Percentiles rank a stretch among this genome's conserved stretches.
Conservation (phyloP, 31 red algal species). For the Asparagopsis taxiformis region DNA sequence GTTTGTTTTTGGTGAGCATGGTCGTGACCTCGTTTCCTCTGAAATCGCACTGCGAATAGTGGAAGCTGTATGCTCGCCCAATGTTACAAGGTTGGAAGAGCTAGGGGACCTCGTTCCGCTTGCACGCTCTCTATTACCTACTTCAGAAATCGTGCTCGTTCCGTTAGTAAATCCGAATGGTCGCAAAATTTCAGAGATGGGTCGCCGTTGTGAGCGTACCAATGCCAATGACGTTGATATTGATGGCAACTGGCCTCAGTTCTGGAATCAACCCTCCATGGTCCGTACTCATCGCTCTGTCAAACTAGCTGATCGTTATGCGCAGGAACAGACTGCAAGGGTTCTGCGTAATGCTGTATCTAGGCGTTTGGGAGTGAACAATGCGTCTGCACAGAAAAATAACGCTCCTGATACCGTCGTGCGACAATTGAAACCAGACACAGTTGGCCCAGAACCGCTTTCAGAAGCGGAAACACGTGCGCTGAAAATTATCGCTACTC, state of each 20-base stretch:
- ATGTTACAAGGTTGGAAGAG: background rate
- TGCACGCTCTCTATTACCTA: background rate
- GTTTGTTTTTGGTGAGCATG: constrained; percentile 80
- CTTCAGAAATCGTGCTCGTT: constrained; percentile 46
- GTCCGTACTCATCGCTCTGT: too few relatives aligned
- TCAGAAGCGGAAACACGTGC: constrained; percentile 69
- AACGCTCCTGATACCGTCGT: background rate
- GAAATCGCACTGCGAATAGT: constrained; percentile 67
- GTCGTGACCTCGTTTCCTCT: constrained; percentile 72
- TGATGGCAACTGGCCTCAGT: constrained; percentile 70
- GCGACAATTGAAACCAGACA: background rate
- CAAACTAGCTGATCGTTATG: too few relatives aligned
- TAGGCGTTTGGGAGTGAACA: too few relatives aligned
- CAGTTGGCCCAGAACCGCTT: constrained; percentile 42
- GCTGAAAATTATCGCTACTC: constrained; percentile 32
- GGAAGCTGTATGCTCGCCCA: constrained; percentile 18
- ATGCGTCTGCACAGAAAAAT: constrained; percentile 1
- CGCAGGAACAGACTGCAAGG: background rate
- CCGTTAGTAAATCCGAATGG: constrained; percentile 53
- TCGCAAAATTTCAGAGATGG: constrained; percentile 64
- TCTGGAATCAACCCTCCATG: constrained; percentile 19
- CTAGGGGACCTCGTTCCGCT: background rate
- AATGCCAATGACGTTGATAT: constrained; percentile 79
- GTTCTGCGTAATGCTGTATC: constrained; percentile 11
- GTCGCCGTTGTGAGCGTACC: constrained; percentile 58